Evolutionary conservation across 2,329 filamentous ascomycete genomes (phyloP).

Genomic region (Claviceps fusiformis): DNA sequence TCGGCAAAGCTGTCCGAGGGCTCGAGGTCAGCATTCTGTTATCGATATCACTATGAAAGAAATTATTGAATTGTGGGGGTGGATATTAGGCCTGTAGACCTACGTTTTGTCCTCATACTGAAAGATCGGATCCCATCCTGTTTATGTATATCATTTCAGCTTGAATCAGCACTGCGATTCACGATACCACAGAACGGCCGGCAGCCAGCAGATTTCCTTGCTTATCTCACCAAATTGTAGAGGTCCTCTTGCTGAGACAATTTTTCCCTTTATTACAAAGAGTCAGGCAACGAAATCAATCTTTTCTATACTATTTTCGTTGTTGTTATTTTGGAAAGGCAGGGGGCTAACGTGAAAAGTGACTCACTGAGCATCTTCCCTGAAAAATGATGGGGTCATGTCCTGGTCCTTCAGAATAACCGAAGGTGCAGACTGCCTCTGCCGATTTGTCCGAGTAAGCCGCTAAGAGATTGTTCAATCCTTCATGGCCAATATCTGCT

Average conservation of each 20-base stretch:
- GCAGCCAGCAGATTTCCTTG: not conserved
- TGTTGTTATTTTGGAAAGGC: too few relatives aligned
- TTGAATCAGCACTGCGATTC: not conserved
- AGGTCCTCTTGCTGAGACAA: constrained; percentile 73
- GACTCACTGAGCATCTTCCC: constrained; percentile 63
- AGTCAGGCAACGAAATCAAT: not conserved
- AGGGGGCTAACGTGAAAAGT: too few relatives aligned
- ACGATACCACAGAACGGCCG: not conserved
- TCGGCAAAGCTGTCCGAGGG: constrained; percentile 56
- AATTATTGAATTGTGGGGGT: not conserved
- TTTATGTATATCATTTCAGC: not conserved
- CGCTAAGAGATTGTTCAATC: constrained; percentile 79
- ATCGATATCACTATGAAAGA: not conserved
- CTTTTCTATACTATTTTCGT: not conserved
- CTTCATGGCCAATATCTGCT: constrained; percentile 63
- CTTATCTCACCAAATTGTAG: constrained; percentile 58
- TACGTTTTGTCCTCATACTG: constrained; percentile 81
- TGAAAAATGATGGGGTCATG: constrained; percentile 81
- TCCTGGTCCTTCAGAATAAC: constrained; percentile 74
- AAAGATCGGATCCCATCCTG: constrained; percentile 94
- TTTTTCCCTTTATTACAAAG: constrained; percentile 42
- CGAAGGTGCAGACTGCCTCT: constrained; percentile 92
- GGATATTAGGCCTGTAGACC: constrained; percentile 14
- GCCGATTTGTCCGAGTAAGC: constrained; percentile 85
- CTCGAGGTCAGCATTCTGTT: not conserved